These are phyloP conservation scores for Sugiyamaella boreocaroliniensis DNA, from an alignment of 805 yeast species.

Conservation along the genomic window DNA sequence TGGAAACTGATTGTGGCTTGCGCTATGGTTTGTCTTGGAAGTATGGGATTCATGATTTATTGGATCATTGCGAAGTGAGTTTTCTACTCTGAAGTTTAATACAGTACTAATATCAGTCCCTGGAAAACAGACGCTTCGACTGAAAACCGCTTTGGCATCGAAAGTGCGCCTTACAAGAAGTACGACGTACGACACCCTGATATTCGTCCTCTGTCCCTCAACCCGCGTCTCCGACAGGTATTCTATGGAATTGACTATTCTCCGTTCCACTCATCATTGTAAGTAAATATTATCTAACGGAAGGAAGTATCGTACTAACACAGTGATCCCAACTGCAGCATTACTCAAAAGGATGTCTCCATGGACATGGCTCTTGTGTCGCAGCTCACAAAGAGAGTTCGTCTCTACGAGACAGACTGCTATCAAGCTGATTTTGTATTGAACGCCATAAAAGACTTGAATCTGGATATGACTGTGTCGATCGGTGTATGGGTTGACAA, in stretches of 20 bases:
- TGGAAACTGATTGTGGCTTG: no score
- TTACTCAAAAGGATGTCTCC: conserved; percentile 41
- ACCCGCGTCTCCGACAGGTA: conserved; percentile 30
- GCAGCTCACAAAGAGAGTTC: conserved; percentile 49
- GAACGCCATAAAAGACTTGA: conserved; percentile 44
- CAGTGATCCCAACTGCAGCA: conserved; percentile 47
- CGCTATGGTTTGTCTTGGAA: neutral
- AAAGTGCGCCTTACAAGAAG: neutral
- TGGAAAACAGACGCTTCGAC: neutral
- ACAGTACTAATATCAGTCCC: neutral
- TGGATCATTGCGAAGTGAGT: neutral
- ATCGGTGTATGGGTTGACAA: conserved; percentile 59
- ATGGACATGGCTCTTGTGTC: conserved; percentile 54
- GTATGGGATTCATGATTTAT: neutral
- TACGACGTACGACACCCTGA: conserved; percentile 23
- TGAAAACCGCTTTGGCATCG: neutral
- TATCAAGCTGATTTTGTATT: conserved; percentile 47
- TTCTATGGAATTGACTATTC: conserved; percentile 58
- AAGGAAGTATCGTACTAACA: neutral
- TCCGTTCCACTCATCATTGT: conserved; percentile 47
- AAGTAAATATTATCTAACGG: conserved; percentile 7
- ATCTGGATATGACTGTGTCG: conserved; percentile 49
- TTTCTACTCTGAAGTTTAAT: neutral
- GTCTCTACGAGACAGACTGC: conserved; percentile 59
- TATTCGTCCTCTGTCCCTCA: conserved; percentile 34